Evolutionary conservation across 768 basidiomycete species (phyloP).

Genomic region (Boletus huronensis): DNA sequence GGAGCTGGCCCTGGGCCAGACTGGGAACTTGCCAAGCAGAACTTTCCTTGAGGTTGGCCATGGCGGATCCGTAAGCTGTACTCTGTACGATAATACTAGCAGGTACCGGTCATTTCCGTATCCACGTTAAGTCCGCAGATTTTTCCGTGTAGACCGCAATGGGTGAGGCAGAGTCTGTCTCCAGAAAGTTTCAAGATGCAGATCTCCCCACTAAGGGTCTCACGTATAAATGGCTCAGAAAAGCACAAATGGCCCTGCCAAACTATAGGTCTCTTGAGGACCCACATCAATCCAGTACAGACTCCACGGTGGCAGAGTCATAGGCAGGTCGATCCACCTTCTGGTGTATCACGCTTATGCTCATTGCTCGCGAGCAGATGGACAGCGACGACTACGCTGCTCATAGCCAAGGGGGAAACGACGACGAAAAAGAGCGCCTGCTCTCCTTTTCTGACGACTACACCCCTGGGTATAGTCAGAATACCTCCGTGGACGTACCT

Average conservation of each 20-base stretch:
- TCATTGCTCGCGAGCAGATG: conserved; percentile 18
- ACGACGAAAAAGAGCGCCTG: conserved; percentile 17
- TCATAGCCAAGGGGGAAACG: conserved; percentile 9
- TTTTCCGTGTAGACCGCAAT: background rate
- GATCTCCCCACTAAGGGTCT: background rate
- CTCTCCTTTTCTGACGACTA: conserved; percentile 5
- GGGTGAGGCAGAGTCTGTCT: background rate
- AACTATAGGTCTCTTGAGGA: background rate
- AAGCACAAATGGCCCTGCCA: background rate
- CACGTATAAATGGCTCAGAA: conserved; percentile 2
- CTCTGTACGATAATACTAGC: background rate
- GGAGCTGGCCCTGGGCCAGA: too few species aligned
- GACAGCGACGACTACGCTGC: conserved; percentile 4
- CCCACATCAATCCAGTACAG: background rate
- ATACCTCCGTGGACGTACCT: conserved; percentile 4
- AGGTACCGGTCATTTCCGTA: background rate
- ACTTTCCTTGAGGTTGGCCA: background rate
- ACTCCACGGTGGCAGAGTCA: background rate
- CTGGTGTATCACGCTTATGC: background rate
- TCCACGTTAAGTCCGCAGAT: background rate
- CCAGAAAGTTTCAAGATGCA: background rate
- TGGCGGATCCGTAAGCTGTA: background rate
- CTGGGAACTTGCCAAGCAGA: background rate
- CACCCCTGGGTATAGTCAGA: background rate
- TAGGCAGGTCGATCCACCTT: background rate